Evolutionary conservation across 257 asterid genomes (phyloP).

Genomic region (Anisodus acutangulus): DNA sequence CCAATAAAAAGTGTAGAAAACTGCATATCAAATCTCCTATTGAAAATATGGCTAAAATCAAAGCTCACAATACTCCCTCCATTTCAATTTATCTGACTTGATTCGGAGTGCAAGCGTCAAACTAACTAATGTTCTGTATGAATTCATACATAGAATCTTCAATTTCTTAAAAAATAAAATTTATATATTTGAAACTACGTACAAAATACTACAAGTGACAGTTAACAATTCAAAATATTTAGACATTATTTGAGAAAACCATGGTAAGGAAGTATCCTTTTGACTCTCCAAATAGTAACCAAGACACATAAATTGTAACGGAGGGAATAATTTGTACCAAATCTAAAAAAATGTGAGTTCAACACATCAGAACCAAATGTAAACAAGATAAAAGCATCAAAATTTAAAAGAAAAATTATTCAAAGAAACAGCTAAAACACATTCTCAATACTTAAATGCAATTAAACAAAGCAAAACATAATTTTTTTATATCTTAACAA

Average conservation of each 20-base stretch:
- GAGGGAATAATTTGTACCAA: neutral
- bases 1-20: constrained; percentile 15
- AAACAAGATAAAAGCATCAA: constrained; percentile 2
- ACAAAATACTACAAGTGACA: neutral
- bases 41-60: constrained; percentile 7
- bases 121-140: neutral
- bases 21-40: neutral
- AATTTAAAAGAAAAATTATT: neutral
- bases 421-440: constrained; percentile 4
- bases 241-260: neutral
- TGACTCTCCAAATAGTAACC: neutral
- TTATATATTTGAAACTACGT: neutral
- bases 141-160: neutral
- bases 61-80: neutral
- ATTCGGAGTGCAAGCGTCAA: neutral
- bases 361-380: constrained; percentile 5
- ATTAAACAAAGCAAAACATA: neutral
- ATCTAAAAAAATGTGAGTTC: neutral
- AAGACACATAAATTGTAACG: neutral
- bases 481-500: too few species aligned
- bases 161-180: neutral
- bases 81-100: neutral
- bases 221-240: constrained; percentile 10
- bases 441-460: neutral
- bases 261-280: neutral